Base-by-base conservation (phyloP, 345 rosid species). In the Eutrema yunnanense region DNA sequence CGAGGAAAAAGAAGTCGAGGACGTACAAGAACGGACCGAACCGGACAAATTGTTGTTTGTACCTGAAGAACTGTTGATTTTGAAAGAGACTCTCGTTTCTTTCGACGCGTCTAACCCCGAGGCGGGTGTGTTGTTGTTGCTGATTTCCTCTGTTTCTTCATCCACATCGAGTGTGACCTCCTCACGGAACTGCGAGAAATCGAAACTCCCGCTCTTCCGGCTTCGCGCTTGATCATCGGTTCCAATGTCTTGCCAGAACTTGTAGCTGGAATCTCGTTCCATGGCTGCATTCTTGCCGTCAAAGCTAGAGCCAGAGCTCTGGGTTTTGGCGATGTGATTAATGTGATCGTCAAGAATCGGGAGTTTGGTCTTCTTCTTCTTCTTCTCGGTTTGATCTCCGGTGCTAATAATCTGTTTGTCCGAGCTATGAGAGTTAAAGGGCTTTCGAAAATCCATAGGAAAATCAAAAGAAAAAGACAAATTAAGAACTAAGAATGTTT, bases 121-220 rank as follows among this genome's bases (percentile, higher is more conserved):
- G 5, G 55, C 57, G 0, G 40, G 43, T 34, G 53, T 50, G 44
- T 62, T 55, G 43, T 1, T 50, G n/a, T 62, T 52, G 72, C 54
- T 41, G 26, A 51, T 52, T 44, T 80, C 93, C 29, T 87, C 87
- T 81, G 83, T 77, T 53, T 86, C 88, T 58, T 81, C 41, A 14
- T 90, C 91, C 75, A 95, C 85, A 27, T 92, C 93, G 12, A 95
- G 73, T 1, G 92, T 74, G 54, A 91, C 80, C 62, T 94, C 96
- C 2, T 81, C 86, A 2, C 54, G 27, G 10, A 4, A 43, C 19
- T 37, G 74, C 12, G 58, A 64, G 62, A 62, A 72, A 74, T 73
- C 82, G 19, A 79, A 80, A 69, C 83, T 55, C 63, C 57, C 46
- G 29, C 54, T 33, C 2, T 44, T 69, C 6, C 7, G 13, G 14